Base-by-base conservation (phyloP, 306 rosid genomes). In the Acacia crassicarpa region DNA sequence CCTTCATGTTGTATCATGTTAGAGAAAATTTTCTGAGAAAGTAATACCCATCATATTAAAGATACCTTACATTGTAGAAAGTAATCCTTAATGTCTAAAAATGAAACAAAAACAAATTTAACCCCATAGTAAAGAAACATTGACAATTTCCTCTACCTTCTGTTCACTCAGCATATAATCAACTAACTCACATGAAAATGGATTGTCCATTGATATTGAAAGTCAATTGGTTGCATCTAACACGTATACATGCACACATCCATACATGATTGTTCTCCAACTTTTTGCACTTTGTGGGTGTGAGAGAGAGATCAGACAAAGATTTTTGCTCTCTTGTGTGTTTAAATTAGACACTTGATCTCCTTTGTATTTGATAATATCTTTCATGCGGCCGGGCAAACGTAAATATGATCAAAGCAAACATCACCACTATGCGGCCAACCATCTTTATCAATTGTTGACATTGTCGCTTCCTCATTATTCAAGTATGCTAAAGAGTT, bases 311-410 rank as follows among this genome's bases (percentile, higher is more conserved):
- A 77, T 48, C 14, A 49, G 43, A 63, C 74, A 76, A 67, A 77
- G 8, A 32, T 49, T 30, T 30, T 30, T 30, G 32, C 2, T 30
- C 32, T 1, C 32, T 30, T 30, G 32, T 73, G 66, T 75, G 49
- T 27, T 59, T 66, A 46, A 38, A 72, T 43, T 13, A 67, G 53
- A 75, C 84, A 91, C 98, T 93, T 93, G 98, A 91, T 85, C 93
- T 62, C 97, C 99, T 83, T 92, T 95, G 86, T 92, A 95, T 83
- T 95, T 95, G 89, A 93, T 95, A 3, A 89, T 84, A 78, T 95
- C 99, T 85, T 95, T 95, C 87, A 93, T 76, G n/a, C 99, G 94
- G 75, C 91, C 96, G 53, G 82, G 35, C 68, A 93, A 58, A 83
- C 85, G 38, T 51, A 92, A 19, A 87, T 89, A 78, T 81, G 75